These are phyloP conservation scores for Pseudogymnoascus sp. DNA, from an alignment of 2,329 filamentous ascomycete genomes.

Conservation along the genomic window DNA sequence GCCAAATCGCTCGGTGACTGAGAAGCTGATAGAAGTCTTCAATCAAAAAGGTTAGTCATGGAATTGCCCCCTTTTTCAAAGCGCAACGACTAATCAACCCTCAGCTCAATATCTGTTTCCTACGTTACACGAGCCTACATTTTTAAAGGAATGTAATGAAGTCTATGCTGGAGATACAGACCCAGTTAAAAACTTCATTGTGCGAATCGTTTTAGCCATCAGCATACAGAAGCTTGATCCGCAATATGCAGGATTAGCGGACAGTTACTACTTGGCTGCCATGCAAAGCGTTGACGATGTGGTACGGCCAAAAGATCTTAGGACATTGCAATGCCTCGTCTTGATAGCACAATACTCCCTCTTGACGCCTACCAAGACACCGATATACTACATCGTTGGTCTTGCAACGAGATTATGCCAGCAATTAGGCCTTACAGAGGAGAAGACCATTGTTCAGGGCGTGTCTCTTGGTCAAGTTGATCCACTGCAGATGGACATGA, in stretches of 20 bases:
- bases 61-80: slow-evolving; percentile 10
- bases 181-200: slow-evolving; percentile 77
- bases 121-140: slow-evolving; percentile 73
- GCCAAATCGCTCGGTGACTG: slow-evolving; percentile 64
- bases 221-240: slow-evolving; percentile 87
- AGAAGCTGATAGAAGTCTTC: slow-evolving; percentile 76
- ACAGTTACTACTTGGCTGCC: slow-evolving; percentile 89
- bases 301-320: slow-evolving; percentile 79
- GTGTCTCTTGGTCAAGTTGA: slow-evolving; percentile 50
- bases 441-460: slow-evolving; percentile 70
- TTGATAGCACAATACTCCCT: slow-evolving; percentile 88
- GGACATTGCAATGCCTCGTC: slow-evolving; percentile 80
- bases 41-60: slow-evolving; percentile 63
- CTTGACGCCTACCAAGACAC: slow-evolving; percentile 82
- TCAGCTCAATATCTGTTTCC: slow-evolving; percentile 83
- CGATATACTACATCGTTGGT: slow-evolving; percentile 88
- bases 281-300: slow-evolving; percentile 77
- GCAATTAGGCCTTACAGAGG: slow-evolving; percentile 77
- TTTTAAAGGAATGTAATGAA: slow-evolving; percentile 67
- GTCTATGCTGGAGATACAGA: slow-evolving; percentile 71
- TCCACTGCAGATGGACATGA: slow-evolving; percentile 77
- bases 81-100: slow-evolving; percentile 10
- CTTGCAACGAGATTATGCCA: slow-evolving; percentile 82
- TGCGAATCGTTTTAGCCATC: slow-evolving; percentile 89
- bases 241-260: slow-evolving; percentile 84